Evolutionary conservation across 2,329 filamentous ascomycete genomes (phyloP), one percentile per base, ranked within the genome.

Genomic region (Diaporthe ilicicola): DNA sequence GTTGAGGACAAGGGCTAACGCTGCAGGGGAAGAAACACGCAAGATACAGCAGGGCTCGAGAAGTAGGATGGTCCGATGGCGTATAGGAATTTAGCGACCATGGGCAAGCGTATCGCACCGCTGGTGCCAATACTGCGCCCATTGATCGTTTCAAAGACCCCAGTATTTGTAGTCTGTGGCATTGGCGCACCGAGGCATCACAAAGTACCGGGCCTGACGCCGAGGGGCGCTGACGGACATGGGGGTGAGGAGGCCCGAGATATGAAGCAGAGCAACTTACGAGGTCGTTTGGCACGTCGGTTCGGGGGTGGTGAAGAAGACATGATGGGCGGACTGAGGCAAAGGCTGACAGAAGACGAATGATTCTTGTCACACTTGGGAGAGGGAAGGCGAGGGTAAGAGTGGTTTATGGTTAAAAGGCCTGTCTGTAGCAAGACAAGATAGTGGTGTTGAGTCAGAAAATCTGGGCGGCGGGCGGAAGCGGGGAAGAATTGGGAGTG

Each of bases 251-350:
- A 54, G 19, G 46, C 42, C 56, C 48, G 51, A 34, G 39, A 46
- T 48, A 46, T 27, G 22, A 56, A 29, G 24, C 19, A 29, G 17
- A 56, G 13, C 17, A 34, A 77, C 81, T 80, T 82, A 84, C 83
- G 81, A 71, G 82, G 83, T 73, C 83, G 80, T 76, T 84, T 84
- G 27, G 59, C 59, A 82, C 79, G 73, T 82, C 82, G 72, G 80
- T 76, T 67, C 81, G 81, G 73, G 77, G 79, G 74, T 84, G 70
- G 55, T 59, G 70, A 69, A 42, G 70, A 39, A 53, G 70, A 37
- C 70, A 71, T 71, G 56, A 15, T 65, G 55, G 44, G 32, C 13
- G 29, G 17, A 32, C 7, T 17, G 15, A 48, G 42, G 19, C 39
- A 17, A 22, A 32, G 56, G 59, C 42, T 48, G 59, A 48, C 59